Percentiles rank a stretch among this genome's conserved stretches.
Conservation (phyloP, 2,329 filamentous ascomycete genomes). For the Colletotrichum lupini region DNA sequence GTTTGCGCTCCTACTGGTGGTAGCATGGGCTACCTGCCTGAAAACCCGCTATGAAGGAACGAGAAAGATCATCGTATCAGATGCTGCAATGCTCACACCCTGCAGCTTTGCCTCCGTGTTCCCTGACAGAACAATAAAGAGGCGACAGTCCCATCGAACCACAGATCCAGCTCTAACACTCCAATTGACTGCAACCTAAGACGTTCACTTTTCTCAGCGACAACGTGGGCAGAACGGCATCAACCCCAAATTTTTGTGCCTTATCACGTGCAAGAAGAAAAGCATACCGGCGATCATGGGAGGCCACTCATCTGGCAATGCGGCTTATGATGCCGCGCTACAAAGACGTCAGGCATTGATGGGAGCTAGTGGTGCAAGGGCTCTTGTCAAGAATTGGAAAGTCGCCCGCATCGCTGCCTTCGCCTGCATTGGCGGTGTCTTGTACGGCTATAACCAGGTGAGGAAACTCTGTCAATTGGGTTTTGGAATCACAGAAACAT, state of each 20-base stretch:
- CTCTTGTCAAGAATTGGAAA: constrained; percentile 68
- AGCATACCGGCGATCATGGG: constrained; percentile 45
- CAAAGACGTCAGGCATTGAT: constrained; percentile 63
- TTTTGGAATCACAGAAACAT: too few species aligned
- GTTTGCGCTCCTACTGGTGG: not conserved
- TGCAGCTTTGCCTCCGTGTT: not conserved
- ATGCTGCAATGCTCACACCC: not conserved
- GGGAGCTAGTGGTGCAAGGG: constrained; percentile 62
- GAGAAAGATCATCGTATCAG: not conserved
- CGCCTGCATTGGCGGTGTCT: constrained; percentile 70
- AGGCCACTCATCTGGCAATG: constrained; percentile 49
- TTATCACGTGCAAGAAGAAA: not conserved
- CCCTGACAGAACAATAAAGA: constrained; percentile 1
- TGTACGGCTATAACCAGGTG: constrained; percentile 74
- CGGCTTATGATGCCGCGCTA: constrained; percentile 63
- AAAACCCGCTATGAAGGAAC: not conserved
- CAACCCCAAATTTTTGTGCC: not conserved
- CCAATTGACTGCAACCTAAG: not conserved
- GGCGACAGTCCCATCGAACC: constrained; percentile 4
- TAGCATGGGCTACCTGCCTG: not conserved
- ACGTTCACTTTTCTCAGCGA: not conserved
- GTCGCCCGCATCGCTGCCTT: constrained; percentile 71
- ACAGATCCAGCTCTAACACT: not conserved
- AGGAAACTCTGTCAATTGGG: constrained; percentile 7
- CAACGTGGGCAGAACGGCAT: not conserved